Base-by-base conservation (phyloP, 2,329 filamentous ascomycete species). In the Fusarium sp. region DNA sequence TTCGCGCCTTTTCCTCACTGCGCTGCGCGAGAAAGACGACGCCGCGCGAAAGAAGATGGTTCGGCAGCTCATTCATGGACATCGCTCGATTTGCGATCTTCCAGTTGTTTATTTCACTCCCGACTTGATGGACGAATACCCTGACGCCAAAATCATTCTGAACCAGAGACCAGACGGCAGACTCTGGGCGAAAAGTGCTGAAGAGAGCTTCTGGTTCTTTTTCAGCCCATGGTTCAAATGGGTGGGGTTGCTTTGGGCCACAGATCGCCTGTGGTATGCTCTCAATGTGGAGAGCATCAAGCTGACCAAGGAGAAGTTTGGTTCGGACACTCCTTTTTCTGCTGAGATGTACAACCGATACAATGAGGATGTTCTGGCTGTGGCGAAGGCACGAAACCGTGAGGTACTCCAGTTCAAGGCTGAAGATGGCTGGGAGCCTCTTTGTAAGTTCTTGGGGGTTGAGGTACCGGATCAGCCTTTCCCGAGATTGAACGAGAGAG, bases 401-500 rank as follows among this genome's bases (percentile, higher is more conserved):
- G 54, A 68, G 40, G 56, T 76, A 1, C 54, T 76, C 2, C 56
- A 70, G 17, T 76, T 73, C 48, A 69, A 73, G 48, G 69, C 74
- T 1, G 69, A 76, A 48, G 77, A 82, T 34, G 81, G 80, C 1
- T 84, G 82, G 82, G 76, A 73, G 34, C 78, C 79, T 11, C 69
- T 85, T 23, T 83, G 81, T 63, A 62, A 75, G 55, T 81, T 82
- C 48, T 12, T 73, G 4, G 61, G 42, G 0, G 65, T 58, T 9
- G 69, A 72, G 0, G n/a, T 72, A 0, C 70, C 67, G 0, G 12
- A 51, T 1, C 50, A 56, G 3, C 67, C 70, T 0, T 73, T 73
- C 20, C 70, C 70, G 1, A 36, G 38, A 14, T 20, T 73, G 14
- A 73, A 73, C 12, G 70, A 73, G 45, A 71, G 57, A 4, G 61